Evolutionary conservation across 768 basidiomycete genomes (phyloP).

Genomic region (Kwoniella dejecticola): DNA sequence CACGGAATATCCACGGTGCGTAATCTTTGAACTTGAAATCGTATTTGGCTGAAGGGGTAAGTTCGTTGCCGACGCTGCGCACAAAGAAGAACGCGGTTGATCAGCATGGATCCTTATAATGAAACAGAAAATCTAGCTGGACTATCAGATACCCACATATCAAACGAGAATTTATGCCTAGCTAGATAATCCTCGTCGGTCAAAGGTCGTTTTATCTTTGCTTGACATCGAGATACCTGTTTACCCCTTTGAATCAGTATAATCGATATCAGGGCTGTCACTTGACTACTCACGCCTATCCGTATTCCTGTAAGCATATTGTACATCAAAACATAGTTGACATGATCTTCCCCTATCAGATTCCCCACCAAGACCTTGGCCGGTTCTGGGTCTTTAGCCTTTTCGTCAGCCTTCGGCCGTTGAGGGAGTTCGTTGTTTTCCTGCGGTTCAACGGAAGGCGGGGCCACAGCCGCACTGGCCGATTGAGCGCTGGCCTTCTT

Average conservation of each 20-base stretch:
- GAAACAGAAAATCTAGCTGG: not conserved
- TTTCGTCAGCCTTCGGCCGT: conserved; percentile 6
- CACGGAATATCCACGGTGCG: conserved; percentile 96
- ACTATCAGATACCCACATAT: conserved; percentile 67
- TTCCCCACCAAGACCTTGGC: conserved; percentile 80
- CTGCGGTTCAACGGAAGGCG: conserved; percentile 4
- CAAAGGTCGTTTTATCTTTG: conserved; percentile 83
- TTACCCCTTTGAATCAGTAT: conserved; percentile 12
- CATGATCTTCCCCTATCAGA: conserved; percentile 96
- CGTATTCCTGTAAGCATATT: conserved; percentile 99
- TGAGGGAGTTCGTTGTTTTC: not conserved
- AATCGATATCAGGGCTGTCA: not conserved
- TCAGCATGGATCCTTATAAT: conserved; percentile 13
- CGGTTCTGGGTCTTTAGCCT: conserved; percentile 52
- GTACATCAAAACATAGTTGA: conserved; percentile 99
- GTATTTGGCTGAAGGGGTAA: conserved; percentile 96
- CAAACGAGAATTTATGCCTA: conserved; percentile 92
- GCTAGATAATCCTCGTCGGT: conserved; percentile 84
- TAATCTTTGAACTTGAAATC: conserved; percentile 99
- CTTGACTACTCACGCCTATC: conserved; percentile 68
- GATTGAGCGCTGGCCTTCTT: conserved; percentile 41
- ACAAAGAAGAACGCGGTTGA: not conserved
- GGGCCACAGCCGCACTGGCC: not conserved
- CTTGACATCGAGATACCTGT: conserved; percentile 92
- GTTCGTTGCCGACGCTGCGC: conserved; percentile 86